A percentile compares a stretch with the other conserved stretches of the same genome.
These are phyloP conservation scores for Calonectria pseudoreteaudii DNA, from an alignment of 2,329 filamentous ascomycete genomes.

Conservation along the genomic window DNA sequence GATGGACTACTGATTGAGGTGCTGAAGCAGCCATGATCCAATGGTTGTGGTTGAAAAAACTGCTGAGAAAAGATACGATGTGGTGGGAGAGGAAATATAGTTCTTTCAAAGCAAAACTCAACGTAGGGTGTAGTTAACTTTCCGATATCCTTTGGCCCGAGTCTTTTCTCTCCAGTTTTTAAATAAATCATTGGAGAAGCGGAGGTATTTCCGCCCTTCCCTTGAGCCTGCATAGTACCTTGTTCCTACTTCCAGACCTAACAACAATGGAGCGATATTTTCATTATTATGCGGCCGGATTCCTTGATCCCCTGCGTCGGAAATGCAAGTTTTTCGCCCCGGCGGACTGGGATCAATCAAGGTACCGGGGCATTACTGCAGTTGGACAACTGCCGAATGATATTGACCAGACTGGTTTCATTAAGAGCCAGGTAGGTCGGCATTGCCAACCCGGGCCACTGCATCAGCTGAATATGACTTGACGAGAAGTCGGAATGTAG, in stretches of 20 bases:
- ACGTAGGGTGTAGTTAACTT: not conserved
- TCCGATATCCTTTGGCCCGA: no score
- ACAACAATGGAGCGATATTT: not conserved
- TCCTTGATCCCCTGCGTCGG: not conserved
- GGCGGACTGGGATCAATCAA: not conserved
- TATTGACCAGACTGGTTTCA: no score
- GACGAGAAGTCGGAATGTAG: not conserved
- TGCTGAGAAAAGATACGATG: not conserved
- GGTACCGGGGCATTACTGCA: not conserved
- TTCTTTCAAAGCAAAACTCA: not conserved
- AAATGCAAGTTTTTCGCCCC: not conserved
- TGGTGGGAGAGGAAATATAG: not conserved
- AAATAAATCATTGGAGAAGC: not conserved
- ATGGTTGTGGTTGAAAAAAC: not conserved
- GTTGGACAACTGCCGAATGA: not conserved
- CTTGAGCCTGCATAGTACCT: not conserved
- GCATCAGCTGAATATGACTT: not conserved
- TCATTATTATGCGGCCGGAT: not conserved
- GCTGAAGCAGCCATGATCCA: conserved; percentile 11
- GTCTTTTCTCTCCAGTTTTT: not conserved
- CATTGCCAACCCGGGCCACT: not conserved
- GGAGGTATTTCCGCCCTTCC: not conserved
- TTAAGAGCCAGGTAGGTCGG: not conserved
- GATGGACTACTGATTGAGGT: conserved; percentile 1
- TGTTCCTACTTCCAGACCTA: not conserved